Conservation (phyloP, 768 basidiomycete species). For the Cyathus striatus region DNA sequence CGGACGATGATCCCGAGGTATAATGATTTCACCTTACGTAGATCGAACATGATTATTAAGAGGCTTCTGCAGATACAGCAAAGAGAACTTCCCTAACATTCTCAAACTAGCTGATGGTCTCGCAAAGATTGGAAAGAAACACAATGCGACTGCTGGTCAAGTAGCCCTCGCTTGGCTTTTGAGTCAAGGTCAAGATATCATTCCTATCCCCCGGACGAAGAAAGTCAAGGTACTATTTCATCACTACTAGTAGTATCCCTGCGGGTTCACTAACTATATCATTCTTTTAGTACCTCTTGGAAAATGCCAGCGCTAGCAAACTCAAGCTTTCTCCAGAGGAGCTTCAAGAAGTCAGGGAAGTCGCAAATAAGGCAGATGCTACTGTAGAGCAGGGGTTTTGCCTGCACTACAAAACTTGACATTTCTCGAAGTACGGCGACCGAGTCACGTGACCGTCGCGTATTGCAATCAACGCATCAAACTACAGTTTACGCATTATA, state of each 20-base stretch:
- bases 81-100: constrained; percentile 43
- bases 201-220: constrained; percentile 45
- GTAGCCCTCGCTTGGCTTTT: constrained; percentile 47
- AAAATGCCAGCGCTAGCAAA: constrained; percentile 33
- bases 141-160: constrained; percentile 40
- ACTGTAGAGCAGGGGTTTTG: too few relatives aligned
- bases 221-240: constrained; percentile 22
- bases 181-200: constrained; percentile 38
- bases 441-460: too few relatives aligned
- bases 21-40: not conserved
- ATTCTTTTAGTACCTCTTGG: constrained; percentile 33
- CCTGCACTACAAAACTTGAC: too few relatives aligned
- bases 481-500: too few relatives aligned
- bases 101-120: constrained; percentile 35
- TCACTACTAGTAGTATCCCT: not conserved
- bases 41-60: constrained; percentile 8
- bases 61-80: constrained; percentile 22
- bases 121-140: constrained; percentile 28
- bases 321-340: constrained; percentile 31
- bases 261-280: not conserved
- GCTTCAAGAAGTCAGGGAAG: constrained; percentile 25
- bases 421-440: too few relatives aligned
- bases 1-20: constrained; percentile 28
- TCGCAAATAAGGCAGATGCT: constrained; percentile 29
- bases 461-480: too few relatives aligned